A percentile compares a stretch with the other conserved stretches of the same genome.
phyloP scores from a whole-genome alignment of 2,329 filamentous ascomycete genomes.

The Endoconidiophora laricicola region DNA sequence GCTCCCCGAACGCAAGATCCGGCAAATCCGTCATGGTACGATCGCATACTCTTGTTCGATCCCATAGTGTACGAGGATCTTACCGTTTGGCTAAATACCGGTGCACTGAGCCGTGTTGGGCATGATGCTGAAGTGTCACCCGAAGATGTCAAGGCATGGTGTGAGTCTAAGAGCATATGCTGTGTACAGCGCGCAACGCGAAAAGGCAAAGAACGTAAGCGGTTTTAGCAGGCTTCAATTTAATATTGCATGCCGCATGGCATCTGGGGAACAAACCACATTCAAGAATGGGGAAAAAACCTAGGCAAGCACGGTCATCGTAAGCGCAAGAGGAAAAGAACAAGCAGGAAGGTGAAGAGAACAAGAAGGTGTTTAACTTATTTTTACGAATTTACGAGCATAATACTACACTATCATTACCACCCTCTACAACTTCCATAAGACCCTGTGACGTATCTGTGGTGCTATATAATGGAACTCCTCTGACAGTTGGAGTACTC shows the following conservation, averaged over 20 bases:
- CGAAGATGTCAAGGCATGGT: constrained; percentile 70
- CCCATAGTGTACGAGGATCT: constrained; percentile 80
- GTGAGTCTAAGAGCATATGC: constrained; percentile 70
- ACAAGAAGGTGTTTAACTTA: too few species aligned
- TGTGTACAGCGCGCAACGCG: constrained; percentile 53
- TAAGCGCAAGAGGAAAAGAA: too few species aligned
- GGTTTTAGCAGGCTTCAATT: constrained; percentile 18
- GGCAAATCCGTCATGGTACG: constrained; percentile 55
- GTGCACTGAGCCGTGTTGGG: constrained; percentile 43
- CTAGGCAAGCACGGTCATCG: too few species aligned
- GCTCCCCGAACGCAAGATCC: constrained; percentile 34
- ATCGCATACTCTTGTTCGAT: constrained; percentile 89
- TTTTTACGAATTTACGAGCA: too few species aligned
- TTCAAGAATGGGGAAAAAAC: too few species aligned
- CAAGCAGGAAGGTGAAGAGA: too few species aligned
- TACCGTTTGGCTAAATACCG: constrained; percentile 63
- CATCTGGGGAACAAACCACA: too few species aligned
- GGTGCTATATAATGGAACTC: too few species aligned
- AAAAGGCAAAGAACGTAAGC: constrained; percentile 36
- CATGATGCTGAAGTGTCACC: constrained; percentile 49
- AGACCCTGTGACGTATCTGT: too few species aligned
- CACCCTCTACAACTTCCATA: too few species aligned
- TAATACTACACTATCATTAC: too few species aligned
- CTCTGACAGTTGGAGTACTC: too few species aligned
- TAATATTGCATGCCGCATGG: neutral